Base-by-base conservation (phyloP, 768 basidiomycete species). In the Psilocybe tampanensis region DNA sequence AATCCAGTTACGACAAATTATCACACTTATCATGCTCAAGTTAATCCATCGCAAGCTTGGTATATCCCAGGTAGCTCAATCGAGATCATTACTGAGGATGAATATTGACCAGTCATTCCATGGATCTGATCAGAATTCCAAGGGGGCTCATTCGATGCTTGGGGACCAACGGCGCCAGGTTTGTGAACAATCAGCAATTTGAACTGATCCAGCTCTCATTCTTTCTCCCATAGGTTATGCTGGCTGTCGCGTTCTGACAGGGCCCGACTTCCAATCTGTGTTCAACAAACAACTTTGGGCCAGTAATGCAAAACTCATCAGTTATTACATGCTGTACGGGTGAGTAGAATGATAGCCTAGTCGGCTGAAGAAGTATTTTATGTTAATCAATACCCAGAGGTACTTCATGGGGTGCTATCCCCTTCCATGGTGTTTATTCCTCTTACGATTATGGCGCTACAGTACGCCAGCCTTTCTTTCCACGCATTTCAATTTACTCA, bases 241-340 rank as follows among this genome's bases (percentile, higher is more conserved):
- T 1, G 74, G 80, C 3, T 93, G 91, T 66, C 77, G 81, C 23
- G 70, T 76, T 1, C 73, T 93, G 59, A 92, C 90, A 11, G 89
- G 89, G 2, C 74, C 87, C 1, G 78, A 87, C 64, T 93, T 92
- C 70, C 80, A 86, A 70, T 87, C 85, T 41, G 93, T 94, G 6
- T 94, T 92, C 70, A 85, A 94, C 63, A 79, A 84, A 55, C 76
- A 89, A 51, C 76, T 91, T 44, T 92, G 88, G 88, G 90, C 92
- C 9, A 80, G 82, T 47, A 94, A 93, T 70, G 89, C 85, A 1
- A 94, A 93, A 65, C 64, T 94, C 44, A 84, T 93, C 56, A 92
- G 83, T 64, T 90, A 89, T 59, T 94, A 94, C 70, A 94, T 94
- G 93, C 62, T 92, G 52, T 92, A 85, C 63, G 91, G 88, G 88